Conservation (phyloP, 257 asterid species). For the Solanum habrochaites region DNA sequence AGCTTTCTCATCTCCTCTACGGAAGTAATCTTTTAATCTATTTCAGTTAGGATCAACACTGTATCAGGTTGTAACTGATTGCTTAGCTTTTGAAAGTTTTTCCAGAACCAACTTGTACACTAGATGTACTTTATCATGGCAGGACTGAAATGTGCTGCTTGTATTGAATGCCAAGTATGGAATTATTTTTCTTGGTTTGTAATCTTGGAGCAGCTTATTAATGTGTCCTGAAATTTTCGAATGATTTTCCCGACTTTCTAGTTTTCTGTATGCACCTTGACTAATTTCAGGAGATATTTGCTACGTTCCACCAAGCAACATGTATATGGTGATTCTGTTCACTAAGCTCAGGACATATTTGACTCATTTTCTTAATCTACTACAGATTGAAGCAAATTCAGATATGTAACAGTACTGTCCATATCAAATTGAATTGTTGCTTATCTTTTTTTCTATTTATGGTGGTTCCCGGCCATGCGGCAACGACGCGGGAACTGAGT, state of each 20-base stretch:
- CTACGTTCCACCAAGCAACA: background rate
- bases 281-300: background rate
- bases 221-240: background rate
- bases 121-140: background rate
- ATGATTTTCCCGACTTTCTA: background rate
- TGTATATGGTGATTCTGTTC: background rate
- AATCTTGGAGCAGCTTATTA: background rate
- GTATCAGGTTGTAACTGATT: background rate
- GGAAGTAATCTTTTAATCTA: background rate
- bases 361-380: too few species aligned
- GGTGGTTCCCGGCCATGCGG: background rate
- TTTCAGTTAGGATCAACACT: background rate
- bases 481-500: background rate
- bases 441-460: too few species aligned
- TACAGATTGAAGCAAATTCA: too few species aligned
- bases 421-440: background rate
- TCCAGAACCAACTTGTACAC: background rate
- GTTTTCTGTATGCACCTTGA: background rate
- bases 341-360: background rate
- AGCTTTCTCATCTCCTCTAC: background rate
- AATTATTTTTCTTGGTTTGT: background rate
- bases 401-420: too few species aligned
- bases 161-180: background rate
- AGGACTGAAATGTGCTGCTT: background rate
- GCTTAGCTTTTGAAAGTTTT: background rate